Evolutionary conservation across 139 green algal species (phyloP).

Genomic region (Ettlia oleoabundans): DNA sequence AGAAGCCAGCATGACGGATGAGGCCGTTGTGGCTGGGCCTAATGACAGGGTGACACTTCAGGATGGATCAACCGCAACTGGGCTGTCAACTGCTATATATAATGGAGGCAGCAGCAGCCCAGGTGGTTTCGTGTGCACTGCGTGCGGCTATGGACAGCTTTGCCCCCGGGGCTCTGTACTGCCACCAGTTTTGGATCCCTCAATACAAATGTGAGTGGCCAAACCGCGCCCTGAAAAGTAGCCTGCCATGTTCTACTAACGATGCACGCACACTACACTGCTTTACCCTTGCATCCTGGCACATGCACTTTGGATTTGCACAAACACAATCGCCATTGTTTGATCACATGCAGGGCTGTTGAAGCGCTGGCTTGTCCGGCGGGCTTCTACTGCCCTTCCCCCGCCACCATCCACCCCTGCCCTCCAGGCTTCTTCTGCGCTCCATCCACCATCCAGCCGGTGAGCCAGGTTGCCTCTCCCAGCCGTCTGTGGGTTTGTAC

Average conservation of each 20-base stretch:
- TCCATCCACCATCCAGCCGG: conserved; percentile 26
- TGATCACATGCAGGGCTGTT: conserved; percentile 28
- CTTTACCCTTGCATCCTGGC: not conserved
- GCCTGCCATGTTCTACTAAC: no score
- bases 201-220: conserved; percentile 15
- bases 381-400: conserved; percentile 51
- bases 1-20: not conserved
- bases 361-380: conserved; percentile 40
- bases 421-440: conserved; percentile 50
- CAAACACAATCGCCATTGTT: not conserved
- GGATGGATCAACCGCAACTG: not conserved
- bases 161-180: conserved; percentile 45
- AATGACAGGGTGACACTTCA: no score
- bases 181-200: conserved; percentile 4
- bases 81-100: no score
- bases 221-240: not conserved
- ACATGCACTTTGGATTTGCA: not conserved
- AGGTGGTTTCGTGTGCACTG: conserved; percentile 28
- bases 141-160: conserved; percentile 53
- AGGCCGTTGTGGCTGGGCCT: no score
- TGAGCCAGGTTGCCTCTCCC: no score
- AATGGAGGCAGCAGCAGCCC: not conserved
- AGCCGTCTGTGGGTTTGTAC: no score
- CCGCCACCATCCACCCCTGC: conserved; percentile 30
- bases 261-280: no score